A percentile compares a stretch with the other conserved stretches of the same genome.
phyloP scores from a whole-genome alignment of 192 early-diverging fungal species.

The Spizellomyces punctatus region DNA sequence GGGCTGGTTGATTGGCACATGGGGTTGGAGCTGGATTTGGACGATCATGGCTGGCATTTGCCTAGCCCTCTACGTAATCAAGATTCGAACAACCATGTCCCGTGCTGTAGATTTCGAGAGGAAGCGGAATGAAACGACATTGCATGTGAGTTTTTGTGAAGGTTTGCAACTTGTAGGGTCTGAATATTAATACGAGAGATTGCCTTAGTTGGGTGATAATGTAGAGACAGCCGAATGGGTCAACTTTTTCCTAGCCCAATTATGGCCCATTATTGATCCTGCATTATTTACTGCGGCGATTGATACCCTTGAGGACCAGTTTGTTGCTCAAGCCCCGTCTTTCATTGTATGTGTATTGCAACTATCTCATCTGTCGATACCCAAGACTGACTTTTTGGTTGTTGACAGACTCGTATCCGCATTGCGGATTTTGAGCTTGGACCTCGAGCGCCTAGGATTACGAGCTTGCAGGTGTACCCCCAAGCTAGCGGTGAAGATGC shows the following conservation, averaged over 20 bases:
- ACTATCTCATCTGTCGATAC: not conserved
- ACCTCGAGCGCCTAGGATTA: constrained; percentile 28
- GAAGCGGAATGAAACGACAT: constrained; percentile 23
- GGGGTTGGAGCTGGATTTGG: constrained; percentile 33
- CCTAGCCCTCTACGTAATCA: constrained; percentile 6
- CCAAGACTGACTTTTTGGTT: too few relatives aligned
- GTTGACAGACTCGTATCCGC: constrained; percentile 1
- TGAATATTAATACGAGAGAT: not conserved
- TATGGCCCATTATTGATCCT: constrained; percentile 40
- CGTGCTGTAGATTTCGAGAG: constrained; percentile 24
- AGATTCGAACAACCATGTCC: constrained; percentile 16
- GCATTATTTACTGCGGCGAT: constrained; percentile 25
- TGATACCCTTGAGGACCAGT: constrained; percentile 34
- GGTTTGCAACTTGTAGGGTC: not conserved
- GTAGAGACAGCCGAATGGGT: constrained; percentile 35
- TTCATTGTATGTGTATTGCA: constrained; percentile 10
- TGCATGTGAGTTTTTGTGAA: constrained; percentile 1
- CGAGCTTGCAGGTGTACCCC: constrained; percentile 33
- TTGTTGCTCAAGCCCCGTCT: constrained; percentile 26
- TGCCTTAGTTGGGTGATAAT: constrained; percentile 15
- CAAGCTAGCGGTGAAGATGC: constrained; percentile 28
- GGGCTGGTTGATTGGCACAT: constrained; percentile 30
- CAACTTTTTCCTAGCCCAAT: constrained; percentile 38
- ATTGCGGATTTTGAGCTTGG: constrained; percentile 36
- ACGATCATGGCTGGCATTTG: constrained; percentile 12